Evolutionary conservation across 148 eudicot genomes (phyloP).

Genomic region (Tetragonia tetragonoides): DNA sequence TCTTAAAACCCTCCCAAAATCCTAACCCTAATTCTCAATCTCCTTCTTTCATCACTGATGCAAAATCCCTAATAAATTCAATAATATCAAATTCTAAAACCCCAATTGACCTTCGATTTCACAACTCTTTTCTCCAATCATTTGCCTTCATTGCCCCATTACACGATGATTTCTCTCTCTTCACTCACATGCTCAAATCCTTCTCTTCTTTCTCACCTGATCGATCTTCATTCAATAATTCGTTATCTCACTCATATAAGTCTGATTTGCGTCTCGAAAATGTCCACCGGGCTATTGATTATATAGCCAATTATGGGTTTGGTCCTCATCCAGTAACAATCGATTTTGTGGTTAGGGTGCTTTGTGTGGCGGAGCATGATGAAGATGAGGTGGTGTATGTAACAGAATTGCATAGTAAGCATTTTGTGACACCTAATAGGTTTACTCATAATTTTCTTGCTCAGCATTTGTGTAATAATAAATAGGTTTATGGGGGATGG

Average conservation of each 20-base stretch:
- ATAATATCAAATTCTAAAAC: constrained; percentile 32
- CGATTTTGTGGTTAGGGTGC: constrained; percentile 62
- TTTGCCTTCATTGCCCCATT: constrained; percentile 43
- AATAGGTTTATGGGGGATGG: too few relatives aligned
- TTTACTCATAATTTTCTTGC: constrained; percentile 63
- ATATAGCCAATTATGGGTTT: constrained; percentile 51
- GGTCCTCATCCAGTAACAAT: constrained; percentile 51
- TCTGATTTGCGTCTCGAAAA: constrained; percentile 25
- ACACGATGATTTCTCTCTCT: constrained; percentile 47
- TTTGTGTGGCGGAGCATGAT: constrained; percentile 37
- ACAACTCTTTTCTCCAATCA: constrained; percentile 58
- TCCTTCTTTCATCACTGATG: constrained; percentile 34
- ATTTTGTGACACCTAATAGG: constrained; percentile 43
- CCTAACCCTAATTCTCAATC: constrained; percentile 26
- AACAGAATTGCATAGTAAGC: constrained; percentile 44
- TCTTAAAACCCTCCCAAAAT: constrained; percentile 15
- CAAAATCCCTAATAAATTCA: constrained; percentile 50
- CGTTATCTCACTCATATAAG: constrained; percentile 45
- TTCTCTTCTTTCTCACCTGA: constrained; percentile 60
- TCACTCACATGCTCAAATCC: constrained; percentile 48
- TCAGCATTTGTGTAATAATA: constrained; percentile 50
- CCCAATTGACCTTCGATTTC: constrained; percentile 37
- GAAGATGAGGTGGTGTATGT: constrained; percentile 59
- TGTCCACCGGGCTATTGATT: constrained; percentile 35
- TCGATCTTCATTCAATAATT: constrained; percentile 54